Evolutionary conservation across 2,329 filamentous ascomycete genomes (phyloP), one percentile per base, ranked within the genome.

Genomic region (Trichoderma koningii): DNA sequence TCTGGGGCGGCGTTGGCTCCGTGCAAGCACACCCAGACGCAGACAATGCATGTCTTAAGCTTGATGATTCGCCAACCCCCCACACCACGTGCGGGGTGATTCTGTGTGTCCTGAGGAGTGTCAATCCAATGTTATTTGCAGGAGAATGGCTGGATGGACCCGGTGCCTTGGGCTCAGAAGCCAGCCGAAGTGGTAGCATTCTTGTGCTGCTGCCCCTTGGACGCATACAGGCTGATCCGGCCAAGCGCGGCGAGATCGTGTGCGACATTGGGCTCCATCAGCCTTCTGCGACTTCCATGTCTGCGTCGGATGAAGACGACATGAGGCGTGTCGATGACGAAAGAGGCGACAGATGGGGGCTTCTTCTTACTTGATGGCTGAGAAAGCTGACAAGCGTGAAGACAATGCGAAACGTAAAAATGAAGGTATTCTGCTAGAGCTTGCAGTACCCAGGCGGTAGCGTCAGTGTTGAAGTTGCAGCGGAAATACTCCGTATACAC

Each of bases 51-150:
- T 21, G 21, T 51, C 7, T n/a, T 10, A 26, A 51, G 48, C 48
- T 26, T 19, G 42, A 26, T 60, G 30, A 61, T 52, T 61, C 47
- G 38, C 21, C 28, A 17, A n/a, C 45, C 59, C 48, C 48, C 48
- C 59, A 62, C 59, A 19, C 50, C 59, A 53, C 48, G 48, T 53
- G 59, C 59, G 59, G 59, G 59, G 57, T 61, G 57, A 44, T 17
- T 44, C n/a, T 52, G 38, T 48, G 38, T 30, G 12, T 30, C 45
- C 55, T 28, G 9, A n/a, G 26, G 17, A 28, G 23, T 38, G 34
- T 12, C 34, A 38, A 38, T 38, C 34, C 34, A 38, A 38, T 14
- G 12, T 23, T 44, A 14, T 44, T 12, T 41, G 56, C 14, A n/a
- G 56, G 7, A 38, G 10, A 38, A 14, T 14, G 10, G 34, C 34